Evolutionary conservation across 768 basidiomycete genomes (phyloP), one percentile per base, ranked within the genome.

Genomic region (Mrakia frigida): DNA sequence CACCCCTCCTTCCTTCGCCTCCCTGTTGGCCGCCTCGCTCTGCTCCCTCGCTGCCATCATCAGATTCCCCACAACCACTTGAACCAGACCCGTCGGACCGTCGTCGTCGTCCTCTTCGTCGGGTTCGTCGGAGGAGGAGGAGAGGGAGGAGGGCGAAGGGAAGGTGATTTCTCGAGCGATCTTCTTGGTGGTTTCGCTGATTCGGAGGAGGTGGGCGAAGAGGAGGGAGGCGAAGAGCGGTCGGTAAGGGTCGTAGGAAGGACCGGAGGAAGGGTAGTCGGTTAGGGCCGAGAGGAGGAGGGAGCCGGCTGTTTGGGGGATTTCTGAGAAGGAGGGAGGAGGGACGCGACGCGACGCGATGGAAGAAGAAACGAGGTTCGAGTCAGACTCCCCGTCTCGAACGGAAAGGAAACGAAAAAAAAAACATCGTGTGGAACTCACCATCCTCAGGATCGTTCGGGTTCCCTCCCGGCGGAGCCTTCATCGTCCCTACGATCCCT

Each of bases 61-160:
- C 33, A 98, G 85, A 82, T 97, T 94, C 77, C 98, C 97, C 61
- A 90, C 90, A 28, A 98, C 85, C n/a, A 91, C 87, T 74, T 93
- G 90, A 14, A 99, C 86, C 50, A 99, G 85, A 0, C 88, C 88
- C 79, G 92, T 90, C 35, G 83, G 83, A 25, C 85, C 85, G 61
- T 85, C 84, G 14, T 83, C 83, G 65, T 86, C 86, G 52, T 86
- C 86, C 71, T 84, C 75, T 18, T 75, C 79, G 89, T 89, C 63
- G 88, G 88, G 11, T 88, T 87, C 41, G 31, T 31, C 33, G 18
- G 79, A 0, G 85, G 82, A 7, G 11, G 72, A n/a, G n/a, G n/a
- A n/a, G n/a, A n/a, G n/a, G 18, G 79, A 0, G 85, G 82, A 7
- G 11, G 72, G 76, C 1, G 76, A 73, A 41, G 70, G 78, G 35